These are phyloP conservation scores for Heritiera fomes DNA, from an alignment of 345 rosid species.

Conservation along the genomic window DNA sequence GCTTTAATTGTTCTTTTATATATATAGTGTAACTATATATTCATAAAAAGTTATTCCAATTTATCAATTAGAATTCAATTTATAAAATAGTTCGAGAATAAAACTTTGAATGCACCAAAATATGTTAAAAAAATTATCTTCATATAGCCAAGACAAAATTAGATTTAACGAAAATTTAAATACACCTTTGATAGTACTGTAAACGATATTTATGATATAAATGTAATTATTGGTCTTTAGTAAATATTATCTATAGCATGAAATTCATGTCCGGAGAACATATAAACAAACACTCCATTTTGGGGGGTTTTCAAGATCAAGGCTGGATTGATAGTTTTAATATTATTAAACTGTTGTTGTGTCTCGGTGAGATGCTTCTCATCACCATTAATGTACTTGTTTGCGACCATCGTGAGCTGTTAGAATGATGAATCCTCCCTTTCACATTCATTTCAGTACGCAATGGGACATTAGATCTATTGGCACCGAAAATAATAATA, in stretches of 20 bases:
- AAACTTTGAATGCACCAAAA: too few relatives aligned
- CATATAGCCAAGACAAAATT: too few relatives aligned
- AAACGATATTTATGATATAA: too few relatives aligned
- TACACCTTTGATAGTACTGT: too few relatives aligned
- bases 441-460: conserved; percentile 5
- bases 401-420: background rate
- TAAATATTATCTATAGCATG: background rate
- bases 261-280: background rate
- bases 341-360: background rate
- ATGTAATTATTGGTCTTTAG: background rate
- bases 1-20: too few relatives aligned
- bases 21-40: too few relatives aligned
- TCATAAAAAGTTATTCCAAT: too few relatives aligned
- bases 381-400: background rate
- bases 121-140: too few relatives aligned
- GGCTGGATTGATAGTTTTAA: background rate
- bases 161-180: too few relatives aligned
- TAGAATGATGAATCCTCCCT: background rate
- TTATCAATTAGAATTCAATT: too few relatives aligned
- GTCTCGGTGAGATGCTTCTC: background rate
- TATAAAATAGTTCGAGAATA: too few relatives aligned
- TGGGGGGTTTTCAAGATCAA: background rate
- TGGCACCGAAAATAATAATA: background rate
- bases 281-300: background rate
- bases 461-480: background rate